phyloP scores from a whole-genome alignment of 805 yeast genomes.

The Metschnikowia bowlesiae region DNA sequence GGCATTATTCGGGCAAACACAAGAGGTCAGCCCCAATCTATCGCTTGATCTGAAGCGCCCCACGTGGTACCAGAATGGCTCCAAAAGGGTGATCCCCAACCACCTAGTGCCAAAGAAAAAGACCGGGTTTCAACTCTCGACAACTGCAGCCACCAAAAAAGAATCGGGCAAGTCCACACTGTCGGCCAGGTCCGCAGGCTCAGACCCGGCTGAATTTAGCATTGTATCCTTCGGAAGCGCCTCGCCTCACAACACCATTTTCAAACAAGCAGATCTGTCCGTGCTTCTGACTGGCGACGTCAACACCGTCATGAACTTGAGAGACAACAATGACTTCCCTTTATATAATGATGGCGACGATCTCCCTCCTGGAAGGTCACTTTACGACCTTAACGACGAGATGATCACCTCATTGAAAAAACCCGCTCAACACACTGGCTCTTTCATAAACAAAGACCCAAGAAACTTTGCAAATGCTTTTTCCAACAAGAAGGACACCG shows the following conservation, averaged over 20 bases:
- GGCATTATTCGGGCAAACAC: constrained; percentile 9
- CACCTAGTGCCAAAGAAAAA: constrained; percentile 39
- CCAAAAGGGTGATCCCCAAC: constrained; percentile 36
- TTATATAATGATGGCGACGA: constrained; percentile 33
- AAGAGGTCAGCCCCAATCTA: background rate
- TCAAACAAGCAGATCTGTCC: constrained; percentile 15
- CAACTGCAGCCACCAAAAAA: constrained; percentile 16
- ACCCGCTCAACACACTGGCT: constrained; percentile 33
- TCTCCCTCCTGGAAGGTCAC: constrained; percentile 47
- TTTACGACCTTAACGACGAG: constrained; percentile 46
- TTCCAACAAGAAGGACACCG: constrained; percentile 14
- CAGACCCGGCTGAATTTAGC: constrained; percentile 19
- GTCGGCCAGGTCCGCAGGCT: constrained; percentile 5
- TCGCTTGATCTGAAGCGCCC: constrained; percentile 18
- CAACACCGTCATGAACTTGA: constrained; percentile 28
- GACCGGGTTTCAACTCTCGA: constrained; percentile 34
- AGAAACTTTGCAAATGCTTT: constrained; percentile 43
- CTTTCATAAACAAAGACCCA: constrained; percentile 46
- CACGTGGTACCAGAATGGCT: constrained; percentile 34
- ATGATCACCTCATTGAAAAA: constrained; percentile 34
- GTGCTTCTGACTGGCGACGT: constrained; percentile 9
- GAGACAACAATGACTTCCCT: constrained; percentile 26
- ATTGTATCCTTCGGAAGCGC: constrained; percentile 33
- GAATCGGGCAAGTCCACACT: constrained; percentile 5
- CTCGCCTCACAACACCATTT: constrained; percentile 16